Percentiles rank a stretch among this genome's conserved stretches.
Evolutionary conservation across 345 rosid genomes (phyloP).

Genomic region (Microthlaspi erraticum): DNA sequence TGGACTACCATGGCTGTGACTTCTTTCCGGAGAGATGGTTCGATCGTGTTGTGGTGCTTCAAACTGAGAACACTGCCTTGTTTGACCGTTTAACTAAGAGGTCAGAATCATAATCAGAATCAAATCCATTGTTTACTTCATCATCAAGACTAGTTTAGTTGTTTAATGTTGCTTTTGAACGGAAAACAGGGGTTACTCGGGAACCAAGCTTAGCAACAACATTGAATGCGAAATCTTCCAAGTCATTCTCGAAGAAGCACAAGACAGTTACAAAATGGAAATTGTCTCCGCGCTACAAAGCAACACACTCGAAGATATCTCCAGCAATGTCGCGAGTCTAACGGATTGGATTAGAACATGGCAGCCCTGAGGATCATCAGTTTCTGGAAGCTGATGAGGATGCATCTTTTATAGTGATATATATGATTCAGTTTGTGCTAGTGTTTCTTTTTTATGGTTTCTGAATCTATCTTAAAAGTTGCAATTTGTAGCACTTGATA

Average conservation of each 20-base stretch:
- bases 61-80: constrained; percentile 71
- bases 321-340: constrained; percentile 57
- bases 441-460: neutral
- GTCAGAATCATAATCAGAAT: constrained; percentile 44
- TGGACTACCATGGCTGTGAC: constrained; percentile 92
- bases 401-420: neutral
- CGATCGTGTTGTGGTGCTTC: constrained; percentile 83
- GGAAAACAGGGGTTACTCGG: constrained; percentile 67
- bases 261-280: constrained; percentile 69
- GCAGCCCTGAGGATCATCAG: constrained; percentile 43
- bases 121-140: neutral
- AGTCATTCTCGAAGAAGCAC: constrained; percentile 83
- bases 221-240: constrained; percentile 83
- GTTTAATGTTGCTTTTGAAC: constrained; percentile 10
- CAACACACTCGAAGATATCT: constrained; percentile 70
- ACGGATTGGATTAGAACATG: constrained; percentile 68
- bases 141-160: neutral
- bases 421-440: constrained; percentile 6
- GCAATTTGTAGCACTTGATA: constrained; percentile 5
- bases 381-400: neutral
- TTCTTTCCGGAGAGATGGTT: constrained; percentile 93
- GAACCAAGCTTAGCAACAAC: constrained; percentile 76
- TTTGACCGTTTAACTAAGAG: constrained; percentile 82
- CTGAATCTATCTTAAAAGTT: neutral
- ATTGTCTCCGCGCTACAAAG: constrained; percentile 66